Evolutionary conservation across 83 land plant species (phyloP).

Genomic region (Picea mariana): DNA sequence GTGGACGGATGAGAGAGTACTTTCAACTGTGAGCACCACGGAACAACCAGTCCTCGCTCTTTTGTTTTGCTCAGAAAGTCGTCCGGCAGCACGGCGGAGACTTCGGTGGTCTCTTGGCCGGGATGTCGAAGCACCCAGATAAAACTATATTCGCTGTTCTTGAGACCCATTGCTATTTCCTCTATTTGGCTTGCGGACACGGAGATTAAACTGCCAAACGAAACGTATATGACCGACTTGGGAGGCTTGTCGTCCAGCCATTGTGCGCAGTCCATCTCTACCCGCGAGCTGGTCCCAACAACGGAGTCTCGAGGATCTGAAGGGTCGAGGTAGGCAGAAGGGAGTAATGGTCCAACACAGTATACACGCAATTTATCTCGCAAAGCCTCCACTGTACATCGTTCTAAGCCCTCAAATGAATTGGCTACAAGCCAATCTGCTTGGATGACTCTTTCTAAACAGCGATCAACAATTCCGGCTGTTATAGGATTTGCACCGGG

Average conservation of each 20-base stretch:
- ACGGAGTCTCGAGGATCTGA: background rate
- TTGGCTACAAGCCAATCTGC: too few species aligned
- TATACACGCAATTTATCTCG: background rate
- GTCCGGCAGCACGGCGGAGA: constrained; percentile 5
- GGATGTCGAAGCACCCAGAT: too few species aligned
- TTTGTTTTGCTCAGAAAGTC: constrained; percentile 20
- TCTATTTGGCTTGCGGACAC: too few species aligned
- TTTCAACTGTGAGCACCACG: constrained; percentile 58
- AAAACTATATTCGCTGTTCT: too few species aligned
- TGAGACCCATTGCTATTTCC: too few species aligned
- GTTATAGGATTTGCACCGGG: background rate
- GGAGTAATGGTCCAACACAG: constrained; percentile 31
- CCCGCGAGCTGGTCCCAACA: background rate
- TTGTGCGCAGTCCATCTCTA: background rate
- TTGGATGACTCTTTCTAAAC: background rate
- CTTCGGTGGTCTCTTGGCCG: background rate
- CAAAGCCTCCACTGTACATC: too few species aligned
- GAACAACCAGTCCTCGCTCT: constrained; percentile 32
- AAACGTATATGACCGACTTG: constrained; percentile 47
- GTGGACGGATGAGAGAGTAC: constrained; percentile 38
- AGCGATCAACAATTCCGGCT: background rate
- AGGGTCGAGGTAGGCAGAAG: constrained; percentile 20
- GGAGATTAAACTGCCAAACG: constrained; percentile 58
- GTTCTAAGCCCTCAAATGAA: too few species aligned
- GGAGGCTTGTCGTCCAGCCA: constrained; percentile 48